phyloP scores from a whole-genome alignment of 129 eudicot species.

The Deinandra increscens region DNA sequence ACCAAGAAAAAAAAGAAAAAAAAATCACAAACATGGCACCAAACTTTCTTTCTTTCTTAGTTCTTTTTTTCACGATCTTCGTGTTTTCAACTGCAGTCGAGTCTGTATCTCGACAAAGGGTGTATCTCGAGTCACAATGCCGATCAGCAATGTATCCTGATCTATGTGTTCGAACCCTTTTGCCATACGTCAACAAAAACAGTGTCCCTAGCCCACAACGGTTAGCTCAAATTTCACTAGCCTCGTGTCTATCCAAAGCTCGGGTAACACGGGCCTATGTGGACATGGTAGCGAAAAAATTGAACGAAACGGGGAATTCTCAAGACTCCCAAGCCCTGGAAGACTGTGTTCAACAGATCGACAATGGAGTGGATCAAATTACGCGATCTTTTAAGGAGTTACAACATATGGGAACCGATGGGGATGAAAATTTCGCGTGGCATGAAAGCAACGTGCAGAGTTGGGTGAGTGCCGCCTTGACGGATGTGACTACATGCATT shows the following conservation, averaged over 20 bases:
- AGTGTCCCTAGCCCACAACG: slow-evolving; percentile 37
- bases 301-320: slow-evolving; percentile 24
- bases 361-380: slow-evolving; percentile 54
- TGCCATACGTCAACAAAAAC: slow-evolving; percentile 24
- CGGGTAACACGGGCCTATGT: slow-evolving; percentile 36
- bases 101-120: slow-evolving; percentile 47
- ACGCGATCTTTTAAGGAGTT: slow-evolving; percentile 53
- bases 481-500: slow-evolving; percentile 50
- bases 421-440: slow-evolving; percentile 20
- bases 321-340: slow-evolving; percentile 38
- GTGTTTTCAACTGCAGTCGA: slow-evolving; percentile 24
- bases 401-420: slow-evolving; percentile 28
- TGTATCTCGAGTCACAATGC: slow-evolving; percentile 47
- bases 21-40: slow-evolving; percentile 31
- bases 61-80: slow-evolving; percentile 37
- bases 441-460: slow-evolving; percentile 33
- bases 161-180: slow-evolving; percentile 44
- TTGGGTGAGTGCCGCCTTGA: slow-evolving; percentile 72
- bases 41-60: slow-evolving; percentile 10
- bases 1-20: too few species aligned
- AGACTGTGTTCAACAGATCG: slow-evolving; percentile 50
- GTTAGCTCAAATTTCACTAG: slow-evolving; percentile 57
- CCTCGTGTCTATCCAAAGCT: slow-evolving; percentile 45
- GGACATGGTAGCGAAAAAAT: slow-evolving; percentile 24
- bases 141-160: slow-evolving; percentile 45